Base-by-base conservation (phyloP, 441 rosid genomes). In the Capsella rubella region DNA sequence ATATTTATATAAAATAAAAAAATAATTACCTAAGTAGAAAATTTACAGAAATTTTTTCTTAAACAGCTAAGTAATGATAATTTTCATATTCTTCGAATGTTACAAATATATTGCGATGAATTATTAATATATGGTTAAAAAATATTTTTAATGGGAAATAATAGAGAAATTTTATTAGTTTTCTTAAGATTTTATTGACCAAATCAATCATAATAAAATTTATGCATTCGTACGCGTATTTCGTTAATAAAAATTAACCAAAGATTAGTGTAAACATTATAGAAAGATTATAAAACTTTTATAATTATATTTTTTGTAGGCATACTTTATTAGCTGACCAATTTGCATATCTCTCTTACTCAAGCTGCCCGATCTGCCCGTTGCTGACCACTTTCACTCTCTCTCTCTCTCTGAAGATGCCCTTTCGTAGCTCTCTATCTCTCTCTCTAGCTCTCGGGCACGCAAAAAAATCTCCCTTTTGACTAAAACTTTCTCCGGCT, bases 301-400 rank as follows among this genome's bases (percentile, higher is more conserved):
- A 21, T 34, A 15, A 37, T 61, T 28, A 61, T 3, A 39, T 51
- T 28, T 28, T 21, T 28, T 51, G 62, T 54, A 43, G 3, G 56
- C 31, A 29, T 64, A n/a, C 42, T 4, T 47, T 9, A 15, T 56
- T 42, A 18, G 67, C 53, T 76, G 72, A 70, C 71, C 76, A 39
- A 12, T 11, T 76, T 49, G 10, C 42, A 13, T 46, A 31, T 64
- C 16, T 64, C 39, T 37, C 31, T 18, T 5, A 55, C 71, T 55
- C 16, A 70, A 70, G 15, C 66, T 76, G 71, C 71, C 79, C 79
- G 37, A 37, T 27, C 75, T 76, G 75, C 79, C 75, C 79, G 32
- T 56, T 69, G 47, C 79, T 76, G 75, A 76, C 75, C 75, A 76
- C 71, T 69, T 55, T 69, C 79, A 59, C 21, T 75, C 57, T 75